phyloP scores from a whole-genome alignment of 495 filamentous ascomycete genomes.

The Podospora pseudocomata region DNA sequence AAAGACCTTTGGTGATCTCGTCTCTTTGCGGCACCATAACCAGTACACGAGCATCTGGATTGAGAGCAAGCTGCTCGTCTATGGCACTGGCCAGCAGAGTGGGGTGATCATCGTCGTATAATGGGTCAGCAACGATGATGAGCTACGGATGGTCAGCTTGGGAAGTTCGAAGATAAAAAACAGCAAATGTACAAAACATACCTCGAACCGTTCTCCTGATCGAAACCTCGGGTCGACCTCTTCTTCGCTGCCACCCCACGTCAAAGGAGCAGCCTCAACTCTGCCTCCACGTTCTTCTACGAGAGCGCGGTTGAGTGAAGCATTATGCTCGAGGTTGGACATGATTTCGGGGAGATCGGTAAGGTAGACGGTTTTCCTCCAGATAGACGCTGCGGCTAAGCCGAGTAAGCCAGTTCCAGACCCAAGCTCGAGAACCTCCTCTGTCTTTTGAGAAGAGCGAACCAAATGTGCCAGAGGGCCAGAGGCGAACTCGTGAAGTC shows the following conservation, averaged over 20 bases:
- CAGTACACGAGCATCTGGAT: conserved; percentile 35
- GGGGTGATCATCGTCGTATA: conserved; percentile 50
- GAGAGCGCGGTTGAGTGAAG: conserved; percentile 33
- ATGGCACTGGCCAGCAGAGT: conserved; percentile 42
- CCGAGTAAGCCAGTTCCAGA: conserved; percentile 64
- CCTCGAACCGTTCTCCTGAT: conserved; percentile 37
- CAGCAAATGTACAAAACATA: conserved; percentile 4
- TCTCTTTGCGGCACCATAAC: conserved; percentile 48
- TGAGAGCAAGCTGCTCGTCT: conserved; percentile 34
- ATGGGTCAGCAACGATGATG: conserved; percentile 42
- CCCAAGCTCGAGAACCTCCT: conserved; percentile 56
- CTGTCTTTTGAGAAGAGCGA: conserved; percentile 1
- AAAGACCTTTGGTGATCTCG: conserved; percentile 35
- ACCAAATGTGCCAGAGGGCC: conserved; percentile 40
- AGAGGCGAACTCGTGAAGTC: conserved; percentile 49
- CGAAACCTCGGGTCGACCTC: conserved; percentile 36
- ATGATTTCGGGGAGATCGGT: conserved; percentile 47
- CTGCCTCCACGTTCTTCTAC: conserved; percentile 37
- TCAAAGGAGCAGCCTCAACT: conserved; percentile 36
- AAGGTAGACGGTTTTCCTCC: conserved; percentile 40
- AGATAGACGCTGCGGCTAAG: conserved; percentile 44
- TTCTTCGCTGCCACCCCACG: conserved; percentile 38
- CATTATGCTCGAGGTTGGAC: conserved; percentile 42
- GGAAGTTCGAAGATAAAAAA: neutral
- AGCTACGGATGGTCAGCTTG: conserved; percentile 25